phyloP scores from a whole-genome alignment of 148 eudicot species.

The Beta vulgaris region DNA sequence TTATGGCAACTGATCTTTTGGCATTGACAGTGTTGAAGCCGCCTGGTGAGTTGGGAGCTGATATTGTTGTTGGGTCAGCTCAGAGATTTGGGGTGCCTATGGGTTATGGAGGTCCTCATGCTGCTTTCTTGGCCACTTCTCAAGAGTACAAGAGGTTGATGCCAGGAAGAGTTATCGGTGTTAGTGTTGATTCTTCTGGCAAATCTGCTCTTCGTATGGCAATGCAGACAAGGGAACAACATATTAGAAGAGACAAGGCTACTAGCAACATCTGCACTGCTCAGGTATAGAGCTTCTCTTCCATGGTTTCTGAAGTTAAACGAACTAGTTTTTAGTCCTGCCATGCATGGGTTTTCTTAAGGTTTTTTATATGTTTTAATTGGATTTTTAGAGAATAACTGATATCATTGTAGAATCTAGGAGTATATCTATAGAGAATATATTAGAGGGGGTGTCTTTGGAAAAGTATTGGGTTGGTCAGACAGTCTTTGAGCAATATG shows the following conservation, averaged over 20 bases:
- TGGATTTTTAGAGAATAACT: too few relatives aligned
- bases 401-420: too few relatives aligned
- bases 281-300: slow-evolving; percentile 57
- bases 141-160: slow-evolving; percentile 98
- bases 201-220: slow-evolving; percentile 94
- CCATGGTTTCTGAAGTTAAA: neutral
- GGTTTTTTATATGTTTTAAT: too few relatives aligned
- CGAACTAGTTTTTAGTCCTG: too few relatives aligned
- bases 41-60: slow-evolving; percentile 88
- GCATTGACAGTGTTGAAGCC: slow-evolving; percentile 92
- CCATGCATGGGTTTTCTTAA: too few relatives aligned
- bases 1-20: slow-evolving; percentile 87
- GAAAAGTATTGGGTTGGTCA: too few relatives aligned
- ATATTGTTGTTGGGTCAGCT: slow-evolving; percentile 94
- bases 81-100: slow-evolving; percentile 98
- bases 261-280: slow-evolving; percentile 98
- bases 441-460: too few relatives aligned
- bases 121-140: slow-evolving; percentile 91
- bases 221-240: slow-evolving; percentile 99
- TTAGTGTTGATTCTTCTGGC: slow-evolving; percentile 89
- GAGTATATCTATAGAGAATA: too few relatives aligned
- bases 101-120: slow-evolving; percentile 99
- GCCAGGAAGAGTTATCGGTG: slow-evolving; percentile 95
- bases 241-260: slow-evolving; percentile 89
- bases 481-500: too few relatives aligned